Conservation (phyloP, 768 basidiomycete genomes). For the Calocybe cyanea region DNA sequence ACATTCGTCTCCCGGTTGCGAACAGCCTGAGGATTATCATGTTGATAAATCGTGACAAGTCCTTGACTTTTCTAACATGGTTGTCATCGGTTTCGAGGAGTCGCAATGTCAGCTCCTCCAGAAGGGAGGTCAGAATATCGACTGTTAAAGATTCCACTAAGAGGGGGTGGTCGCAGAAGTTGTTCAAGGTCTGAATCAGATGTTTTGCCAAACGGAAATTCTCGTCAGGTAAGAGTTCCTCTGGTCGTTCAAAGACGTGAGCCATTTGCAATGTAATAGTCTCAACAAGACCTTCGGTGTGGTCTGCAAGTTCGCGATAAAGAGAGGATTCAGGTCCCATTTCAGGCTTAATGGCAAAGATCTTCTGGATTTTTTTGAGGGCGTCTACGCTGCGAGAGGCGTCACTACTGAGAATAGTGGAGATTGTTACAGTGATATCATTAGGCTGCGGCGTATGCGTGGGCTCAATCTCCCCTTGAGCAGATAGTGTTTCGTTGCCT, state of each 20-base stretch:
- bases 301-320: constrained; percentile 76
- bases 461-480: constrained; percentile 20
- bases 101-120: constrained; percentile 88
- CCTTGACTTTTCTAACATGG: constrained; percentile 78
- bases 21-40: constrained; percentile 96
- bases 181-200: constrained; percentile 92
- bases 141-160: constrained; percentile 86
- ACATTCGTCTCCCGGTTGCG: constrained; percentile 84
- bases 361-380: constrained; percentile 88
- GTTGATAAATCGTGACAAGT: constrained; percentile 94
- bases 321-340: constrained; percentile 62
- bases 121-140: constrained; percentile 77
- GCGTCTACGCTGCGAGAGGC: constrained; percentile 85
- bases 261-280: constrained; percentile 90
- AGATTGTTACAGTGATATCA: constrained; percentile 79
- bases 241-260: constrained; percentile 82
- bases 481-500: constrained; percentile 3
- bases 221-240: constrained; percentile 67
- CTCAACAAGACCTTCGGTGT: constrained; percentile 82
- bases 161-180: constrained; percentile 87
- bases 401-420: constrained; percentile 86
- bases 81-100: constrained; percentile 93
- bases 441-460: constrained; percentile 36
- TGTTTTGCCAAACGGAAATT: constrained; percentile 96
- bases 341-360: constrained; percentile 73